Evolutionary conservation across 805 yeast genomes (phyloP), one percentile per base, ranked within the genome.

Genomic region (Debaryomyces castellii): DNA sequence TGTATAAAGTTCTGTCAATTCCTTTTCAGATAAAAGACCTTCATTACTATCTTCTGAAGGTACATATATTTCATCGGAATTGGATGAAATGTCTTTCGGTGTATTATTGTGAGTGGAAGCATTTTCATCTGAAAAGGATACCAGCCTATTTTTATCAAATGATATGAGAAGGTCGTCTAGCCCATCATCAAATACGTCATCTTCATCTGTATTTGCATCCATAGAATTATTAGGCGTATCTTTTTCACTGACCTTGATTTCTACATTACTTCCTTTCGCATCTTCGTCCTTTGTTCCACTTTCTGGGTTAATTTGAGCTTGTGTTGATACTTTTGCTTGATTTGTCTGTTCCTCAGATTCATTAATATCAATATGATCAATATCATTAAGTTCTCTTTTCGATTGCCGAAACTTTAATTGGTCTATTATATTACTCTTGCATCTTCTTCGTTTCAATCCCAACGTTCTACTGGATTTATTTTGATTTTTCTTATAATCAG

Each of bases 1-100:
- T 25, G 75, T 63, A 54, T 72, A 75, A 18, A 78, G 66, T 24
- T 73, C 75, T 37, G 59, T 51, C 42, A 63, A 63, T 41, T 77
- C 67, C 6, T 61, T 59, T 3, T 68, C 57, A 2, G 63, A 59
- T 40, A 78, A 62, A n/a, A 68, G 59, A 0, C 81, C 82, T 14
- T 67, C 78, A 4, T 50, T 22, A n/a, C 38, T 43, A 21, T 36
- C 41, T 10, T 37, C 40, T 16, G 43, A 45, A 37, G 27, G 20
- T 10, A 33, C 37, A 22, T 39, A 39, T 14, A 36, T 18, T 21
- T 37, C 12, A 10, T 45, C 48, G 11, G 17, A 17, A 11, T 35
- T 7, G 8, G 16, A 12, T 5, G 4, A 12, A 6, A 2, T 18
- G 5, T 5, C 17, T 17, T 20, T n/a, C n/a, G 30, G 9, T 21